Conservation (phyloP, 2,329 filamentous ascomycete genomes). For the Trichoderma polysporum region DNA sequence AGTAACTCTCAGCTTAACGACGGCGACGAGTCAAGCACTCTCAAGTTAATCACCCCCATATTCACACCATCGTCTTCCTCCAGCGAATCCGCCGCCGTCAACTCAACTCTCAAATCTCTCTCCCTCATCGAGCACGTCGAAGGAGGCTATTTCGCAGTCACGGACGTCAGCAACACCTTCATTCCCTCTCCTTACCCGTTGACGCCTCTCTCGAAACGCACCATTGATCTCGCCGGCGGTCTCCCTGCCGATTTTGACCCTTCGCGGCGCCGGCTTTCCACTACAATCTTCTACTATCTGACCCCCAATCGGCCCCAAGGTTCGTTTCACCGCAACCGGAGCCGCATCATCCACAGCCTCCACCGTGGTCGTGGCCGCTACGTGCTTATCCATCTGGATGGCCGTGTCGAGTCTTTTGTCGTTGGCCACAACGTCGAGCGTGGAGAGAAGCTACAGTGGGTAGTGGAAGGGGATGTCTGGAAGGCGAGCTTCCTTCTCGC, state of each 20-base stretch:
- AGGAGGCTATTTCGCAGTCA: conserved; percentile 64
- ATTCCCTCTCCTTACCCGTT: conserved; percentile 50
- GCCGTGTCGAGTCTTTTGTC: conserved; percentile 61
- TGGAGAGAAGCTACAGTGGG: conserved; percentile 66
- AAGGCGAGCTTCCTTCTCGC: conserved; percentile 62
- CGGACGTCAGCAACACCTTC: conserved; percentile 51
- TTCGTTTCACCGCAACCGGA: conserved; percentile 62
- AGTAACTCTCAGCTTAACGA: background rate
- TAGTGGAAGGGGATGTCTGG: conserved; percentile 66
- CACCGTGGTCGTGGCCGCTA: conserved; percentile 64
- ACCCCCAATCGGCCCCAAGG: conserved; percentile 56
- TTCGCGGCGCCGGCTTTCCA: conserved; percentile 52
- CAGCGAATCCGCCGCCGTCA: conserved; percentile 21
- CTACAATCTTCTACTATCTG: conserved; percentile 65
- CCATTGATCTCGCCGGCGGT: conserved; percentile 34
- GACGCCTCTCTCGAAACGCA: conserved; percentile 37
- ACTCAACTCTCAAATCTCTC: conserved; percentile 36
- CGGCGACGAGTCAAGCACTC: background rate
- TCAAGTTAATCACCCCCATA: conserved; percentile 13
- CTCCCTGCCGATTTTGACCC: conserved; percentile 40
- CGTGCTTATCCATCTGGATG: conserved; percentile 60
- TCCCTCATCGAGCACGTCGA: conserved; percentile 51
- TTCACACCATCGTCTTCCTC: background rate
- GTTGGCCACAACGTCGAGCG: conserved; percentile 57
- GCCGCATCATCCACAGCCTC: conserved; percentile 63